Evolutionary conservation across 805 yeast species (phyloP).

Genomic region (Myxozyma lipomycoides): DNA sequence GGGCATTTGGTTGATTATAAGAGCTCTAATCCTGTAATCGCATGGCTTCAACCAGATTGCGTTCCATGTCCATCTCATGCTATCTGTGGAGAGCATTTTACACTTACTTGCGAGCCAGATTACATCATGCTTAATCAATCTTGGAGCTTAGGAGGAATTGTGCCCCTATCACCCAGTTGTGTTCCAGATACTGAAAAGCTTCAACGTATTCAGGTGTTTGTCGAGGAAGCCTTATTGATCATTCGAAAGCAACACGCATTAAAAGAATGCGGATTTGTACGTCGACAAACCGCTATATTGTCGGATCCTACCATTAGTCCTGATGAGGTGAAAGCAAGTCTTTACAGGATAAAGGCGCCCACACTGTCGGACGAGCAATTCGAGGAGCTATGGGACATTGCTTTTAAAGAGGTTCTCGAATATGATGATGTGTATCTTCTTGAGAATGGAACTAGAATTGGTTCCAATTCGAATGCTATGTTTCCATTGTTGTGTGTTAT

Average conservation of each 20-base stretch:
- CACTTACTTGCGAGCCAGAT: conserved; percentile 67
- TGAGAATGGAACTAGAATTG: conserved; percentile 5
- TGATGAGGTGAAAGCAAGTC: conserved; percentile 25
- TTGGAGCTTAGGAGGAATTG: conserved; percentile 51
- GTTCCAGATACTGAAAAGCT: conserved; percentile 69
- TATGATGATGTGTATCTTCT: conserved; percentile 17
- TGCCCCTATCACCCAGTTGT: conserved; percentile 65
- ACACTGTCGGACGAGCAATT: conserved; percentile 44
- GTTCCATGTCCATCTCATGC: conserved; percentile 78
- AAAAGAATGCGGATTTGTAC: conserved; percentile 44
- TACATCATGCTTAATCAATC: conserved; percentile 51
- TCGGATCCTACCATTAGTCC: conserved; percentile 12
- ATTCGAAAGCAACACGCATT: conserved; percentile 67
- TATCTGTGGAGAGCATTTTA: conserved; percentile 52
- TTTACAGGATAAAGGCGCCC: conserved; percentile 16
- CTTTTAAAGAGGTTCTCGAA: conserved; percentile 13
- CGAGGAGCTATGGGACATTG: conserved; percentile 36
- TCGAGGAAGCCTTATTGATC: conserved; percentile 60
- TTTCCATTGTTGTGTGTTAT: conserved; percentile 18
- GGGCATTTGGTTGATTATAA: conserved; percentile 4
- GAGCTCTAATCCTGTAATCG: conserved; percentile 10
- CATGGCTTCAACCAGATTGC: conserved; percentile 55
- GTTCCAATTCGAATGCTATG: conserved; percentile 13
- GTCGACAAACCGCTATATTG: background rate
- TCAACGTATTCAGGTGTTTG: conserved; percentile 61